These are phyloP conservation scores for Sistotremastrum niveocremeum DNA, from an alignment of 768 basidiomycete species.

Conservation along the genomic window DNA sequence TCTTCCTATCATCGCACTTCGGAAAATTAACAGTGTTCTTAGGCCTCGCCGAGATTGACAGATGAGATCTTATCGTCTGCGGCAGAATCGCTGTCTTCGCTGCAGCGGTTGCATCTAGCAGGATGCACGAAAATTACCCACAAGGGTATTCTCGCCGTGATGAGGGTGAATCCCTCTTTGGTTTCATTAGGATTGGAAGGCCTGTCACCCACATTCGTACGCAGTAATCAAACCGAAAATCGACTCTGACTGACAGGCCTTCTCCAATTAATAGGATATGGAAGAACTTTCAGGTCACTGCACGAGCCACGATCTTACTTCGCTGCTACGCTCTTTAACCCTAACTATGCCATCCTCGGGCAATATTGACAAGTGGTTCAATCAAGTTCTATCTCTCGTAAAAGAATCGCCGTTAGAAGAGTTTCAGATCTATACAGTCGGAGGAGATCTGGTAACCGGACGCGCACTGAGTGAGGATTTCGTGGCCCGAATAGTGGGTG, in stretches of 20 bases:
- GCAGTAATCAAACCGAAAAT: conserved; percentile 12
- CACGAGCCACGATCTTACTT: conserved; percentile 21
- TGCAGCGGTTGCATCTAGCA: conserved; percentile 46
- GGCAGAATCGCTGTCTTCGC: conserved; percentile 31
- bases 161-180: conserved; percentile 31
- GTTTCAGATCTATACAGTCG: conserved; percentile 51
- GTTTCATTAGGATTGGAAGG: conserved; percentile 50
- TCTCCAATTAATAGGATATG: conserved; percentile 33
- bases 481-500: conserved; percentile 33
- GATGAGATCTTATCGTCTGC: conserved; percentile 40
- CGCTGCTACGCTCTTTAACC: conserved; percentile 40
- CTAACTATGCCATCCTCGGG: conserved; percentile 32
- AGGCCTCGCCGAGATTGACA: conserved; percentile 47
- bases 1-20: neutral
- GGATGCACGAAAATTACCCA: conserved; percentile 64
- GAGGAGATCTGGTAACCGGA: conserved; percentile 23
- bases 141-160: conserved; percentile 36
- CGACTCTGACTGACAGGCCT: neutral
- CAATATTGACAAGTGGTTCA: conserved; percentile 31
- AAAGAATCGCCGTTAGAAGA: conserved; percentile 35
- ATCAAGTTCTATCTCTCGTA: conserved; percentile 29
- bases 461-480: conserved; percentile 29
- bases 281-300: conserved; percentile 28
- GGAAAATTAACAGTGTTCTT: neutral
- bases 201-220: conserved; percentile 46